A percentile compares a stretch with the other conserved stretches of the same genome.
Evolutionary conservation across 2,329 filamentous ascomycete species (phyloP).

Genomic region (Phaeosphaeria sp.): DNA sequence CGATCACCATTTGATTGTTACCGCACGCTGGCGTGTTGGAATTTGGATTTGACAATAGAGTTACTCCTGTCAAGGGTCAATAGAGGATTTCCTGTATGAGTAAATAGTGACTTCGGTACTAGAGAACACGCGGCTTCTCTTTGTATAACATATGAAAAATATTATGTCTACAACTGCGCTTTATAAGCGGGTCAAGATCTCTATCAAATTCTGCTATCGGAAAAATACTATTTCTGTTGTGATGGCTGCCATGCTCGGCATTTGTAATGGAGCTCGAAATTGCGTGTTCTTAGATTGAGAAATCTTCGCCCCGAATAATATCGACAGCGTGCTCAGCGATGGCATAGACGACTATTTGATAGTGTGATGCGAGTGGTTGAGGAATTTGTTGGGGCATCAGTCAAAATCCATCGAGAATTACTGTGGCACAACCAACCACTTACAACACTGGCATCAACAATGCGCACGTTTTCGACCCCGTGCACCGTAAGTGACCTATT

Average conservation of each 20-base stretch:
- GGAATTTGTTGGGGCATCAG: constrained; percentile 19
- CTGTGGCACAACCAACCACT: constrained; percentile 2
- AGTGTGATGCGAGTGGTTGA: constrained; percentile 28
- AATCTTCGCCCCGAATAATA: constrained; percentile 1
- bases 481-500: constrained; percentile 59
- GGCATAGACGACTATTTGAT: constrained; percentile 14
- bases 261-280: no score
- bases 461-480: constrained; percentile 59
- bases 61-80: neutral
- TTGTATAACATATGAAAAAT: neutral
- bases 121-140: neutral
- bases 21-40: neutral
- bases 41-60: no score
- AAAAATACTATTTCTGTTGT: neutral
- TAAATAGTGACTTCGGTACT: neutral
- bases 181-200: neutral
- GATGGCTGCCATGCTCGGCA: neutral
- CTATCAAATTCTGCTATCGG: no score
- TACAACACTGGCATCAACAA: constrained; percentile 45
- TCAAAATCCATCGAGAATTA: neutral
- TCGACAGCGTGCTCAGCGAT: constrained; percentile 6
- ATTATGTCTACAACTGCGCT: neutral
- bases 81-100: neutral
- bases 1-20: neutral
- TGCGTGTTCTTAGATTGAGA: neutral